phyloP scores from a whole-genome alignment of 805 yeast species.

The Yarrowia osloensis region DNA sequence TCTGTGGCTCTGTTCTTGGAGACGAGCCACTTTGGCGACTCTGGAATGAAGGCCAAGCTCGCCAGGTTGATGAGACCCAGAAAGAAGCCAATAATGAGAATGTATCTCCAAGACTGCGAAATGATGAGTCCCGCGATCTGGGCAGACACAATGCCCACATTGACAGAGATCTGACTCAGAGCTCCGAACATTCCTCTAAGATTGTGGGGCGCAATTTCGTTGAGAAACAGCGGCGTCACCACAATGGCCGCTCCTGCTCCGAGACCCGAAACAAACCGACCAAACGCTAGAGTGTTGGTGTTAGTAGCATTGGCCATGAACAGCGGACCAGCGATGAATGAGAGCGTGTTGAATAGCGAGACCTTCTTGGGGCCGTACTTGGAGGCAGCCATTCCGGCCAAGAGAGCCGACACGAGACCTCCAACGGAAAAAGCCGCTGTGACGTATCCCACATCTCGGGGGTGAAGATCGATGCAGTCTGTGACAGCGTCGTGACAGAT shows the following conservation, averaged over 20 bases:
- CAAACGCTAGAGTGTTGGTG: constrained; percentile 53
- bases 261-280: constrained; percentile 77
- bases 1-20: constrained; percentile 49
- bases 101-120: constrained; percentile 76
- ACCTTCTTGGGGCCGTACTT: constrained; percentile 62
- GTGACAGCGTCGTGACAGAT: constrained; percentile 50
- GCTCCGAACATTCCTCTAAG: constrained; percentile 81
- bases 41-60: constrained; percentile 51
- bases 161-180: constrained; percentile 84
- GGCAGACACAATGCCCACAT: constrained; percentile 78
- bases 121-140: constrained; percentile 71
- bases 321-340: constrained; percentile 63
- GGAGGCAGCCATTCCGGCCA: constrained; percentile 68
- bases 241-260: constrained; percentile 90
- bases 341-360: constrained; percentile 52
- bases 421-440: constrained; percentile 83
- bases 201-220: constrained; percentile 71
- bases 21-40: constrained; percentile 83
- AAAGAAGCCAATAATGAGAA: constrained; percentile 62
- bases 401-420: constrained; percentile 72
- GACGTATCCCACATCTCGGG: constrained; percentile 51
- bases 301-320: constrained; percentile 55
- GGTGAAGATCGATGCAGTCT: constrained; percentile 59
- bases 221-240: constrained; percentile 76
- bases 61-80: constrained; percentile 55